Base-by-base conservation (phyloP, 768 basidiomycete species). In the Phlebiopsis flavidoalba region DNA sequence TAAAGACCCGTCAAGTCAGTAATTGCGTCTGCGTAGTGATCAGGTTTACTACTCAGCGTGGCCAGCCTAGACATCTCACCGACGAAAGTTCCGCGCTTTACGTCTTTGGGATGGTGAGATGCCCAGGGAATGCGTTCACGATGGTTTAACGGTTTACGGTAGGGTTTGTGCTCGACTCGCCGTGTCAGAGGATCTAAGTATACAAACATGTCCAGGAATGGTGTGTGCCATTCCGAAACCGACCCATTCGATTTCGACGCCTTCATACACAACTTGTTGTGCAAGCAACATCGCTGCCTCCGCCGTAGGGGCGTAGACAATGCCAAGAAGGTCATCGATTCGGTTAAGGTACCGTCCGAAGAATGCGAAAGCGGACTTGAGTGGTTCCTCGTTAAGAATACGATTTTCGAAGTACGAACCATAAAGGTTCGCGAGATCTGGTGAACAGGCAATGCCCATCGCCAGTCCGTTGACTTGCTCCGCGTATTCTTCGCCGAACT, bases 181-280 rank as follows among this genome's bases (percentile, higher is more conserved):
- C n/a, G n/a, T n/a, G n/a, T n/a, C n/a, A n/a, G n/a, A n/a, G n/a
- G n/a, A n/a, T n/a, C n/a, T n/a, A 64, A 12, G 36, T 53, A 63
- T 2, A 65, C 45, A n/a, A 52, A 35, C 60, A 67, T 50, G 48
- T 67, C 66, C 56, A 67, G 50, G 40, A 66, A 67, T 1, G 61
- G 57, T 3, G 45, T 48, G 2, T 46, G 53, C 48, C 52, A 64
- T 46, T 64, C 57, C 31, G 50, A 33, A 1, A 62, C 26, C 8
- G 36, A 22, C 61, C 26, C 62, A 63, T 24, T 11, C 40, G 8
- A 45, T 8, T 47, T 50, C 15, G 14, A 61, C 57, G n/a, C 31
- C 60, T 10, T 61, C 43, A 33, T 56, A 56, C 14, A 15, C 17
- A 33, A 61, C 31, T 48, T 1, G 6, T 14, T 48, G 26, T 8